Evolutionary conservation across 768 basidiomycete species (phyloP), one percentile per base, ranked within the genome.

Genomic region (Leccinum variicolor): DNA sequence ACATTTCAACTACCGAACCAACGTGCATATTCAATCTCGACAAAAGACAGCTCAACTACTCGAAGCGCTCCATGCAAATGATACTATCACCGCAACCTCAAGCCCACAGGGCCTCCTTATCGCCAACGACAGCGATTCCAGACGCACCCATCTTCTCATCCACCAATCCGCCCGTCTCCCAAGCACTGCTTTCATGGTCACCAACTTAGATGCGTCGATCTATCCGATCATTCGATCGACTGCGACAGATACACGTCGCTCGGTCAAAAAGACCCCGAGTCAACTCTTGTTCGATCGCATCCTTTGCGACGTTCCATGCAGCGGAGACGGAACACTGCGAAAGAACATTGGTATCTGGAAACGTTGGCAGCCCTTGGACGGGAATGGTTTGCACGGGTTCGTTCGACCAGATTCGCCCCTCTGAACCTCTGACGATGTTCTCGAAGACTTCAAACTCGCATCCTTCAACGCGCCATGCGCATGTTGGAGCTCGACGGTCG

Each of bases 261-360:
- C 74, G 46, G 65, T 63, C 52, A 72, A 75, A 52, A 74, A 75
- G 31, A 74, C 71, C 25, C 68, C 78, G 21, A 75, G 76, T 48
- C 79, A 82, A 29, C 76, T 99, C 52, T 73, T 87, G 56, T 99
- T 97, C 66, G 96, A 98, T 71, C 80, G 96, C 31, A 96, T 99
- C 57, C 74, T 99, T 33, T 95, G 94, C 51, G 97, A 98, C 70
- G 97, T 99, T 9, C 97, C 97, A 9, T 99, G 97, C 69, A 94
- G 92, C 65, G 97, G 97, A 4, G 97, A 99, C 70, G 97, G 96
- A 0, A 99, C 97, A 1, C 72, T 98, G 56, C 76, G 97, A 60
- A 99, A 99, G 79, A 99, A 99, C 69, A 71, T 90, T 14, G 90
- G 87, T 1, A 97, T 99, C 41, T 99, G 97, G 97, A 90, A 89